Evolutionary conservation across 1,139 yeast genomes (phyloP), one percentile per base, ranked within the genome.

Genomic region (Geotrichum restrictum): DNA sequence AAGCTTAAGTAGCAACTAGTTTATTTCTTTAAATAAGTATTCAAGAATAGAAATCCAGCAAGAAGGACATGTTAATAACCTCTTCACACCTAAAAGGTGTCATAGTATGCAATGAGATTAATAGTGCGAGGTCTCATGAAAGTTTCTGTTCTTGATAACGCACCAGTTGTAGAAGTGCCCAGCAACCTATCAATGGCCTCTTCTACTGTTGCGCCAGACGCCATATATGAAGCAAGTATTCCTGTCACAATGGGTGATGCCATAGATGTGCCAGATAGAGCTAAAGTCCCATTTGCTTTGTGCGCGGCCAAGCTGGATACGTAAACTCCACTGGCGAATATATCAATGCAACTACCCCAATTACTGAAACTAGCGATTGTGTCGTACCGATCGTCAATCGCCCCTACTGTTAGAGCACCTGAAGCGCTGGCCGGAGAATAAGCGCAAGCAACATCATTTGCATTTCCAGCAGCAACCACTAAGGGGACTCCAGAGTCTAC

Each of bases 391-490:
- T 85, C 95, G 65, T 88, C 94, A 48, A 88, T 81, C 1, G 97
- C 96, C 0, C 96, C 97, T 1, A 89, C 96, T 0, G 96, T 85
- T 1, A 88, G 79, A 0, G 93, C 94, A 45, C 72, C 71, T 1
- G 71, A 67, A 0, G 95, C 82, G 36, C 91, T 81, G 0, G 94
- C 95, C 0, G 96, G 96, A 40, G 94, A 84, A 3, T 85, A 78
- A 53, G 76, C 69, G 64, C 97, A 89, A 0, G 97, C 95, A 63
- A 88, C 82, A 22, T 77, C 69, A 62, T 85, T 83, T 32, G 84
- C 77, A 65, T 91, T 91, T 0, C 97, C 98, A 0, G 96, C 97
- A 0, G 97, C 96, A 2, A 79, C 95, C 10, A 88, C 89, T 47
- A 88, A 74, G 1, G 88, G 80, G 43, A 91, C 64, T 0, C 96